Conservation (phyloP, 2,329 filamentous ascomycete genomes). For the Westerdykella aurantiaca region DNA sequence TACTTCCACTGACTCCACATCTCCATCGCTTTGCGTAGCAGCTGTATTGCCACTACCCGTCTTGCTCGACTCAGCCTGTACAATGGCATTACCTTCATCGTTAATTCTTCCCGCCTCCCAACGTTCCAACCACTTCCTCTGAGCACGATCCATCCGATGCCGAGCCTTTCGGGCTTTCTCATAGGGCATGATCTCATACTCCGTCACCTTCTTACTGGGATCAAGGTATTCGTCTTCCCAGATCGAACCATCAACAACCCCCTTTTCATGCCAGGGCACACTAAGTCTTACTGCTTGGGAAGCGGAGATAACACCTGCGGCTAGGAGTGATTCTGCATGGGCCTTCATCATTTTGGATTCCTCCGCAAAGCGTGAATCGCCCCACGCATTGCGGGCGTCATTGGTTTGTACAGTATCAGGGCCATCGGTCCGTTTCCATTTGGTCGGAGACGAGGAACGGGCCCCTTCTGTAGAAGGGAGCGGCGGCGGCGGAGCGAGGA, state of each 20-base stretch:
- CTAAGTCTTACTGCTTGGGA: constrained; percentile 10
- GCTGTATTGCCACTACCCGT: not conserved
- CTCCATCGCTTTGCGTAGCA: not conserved
- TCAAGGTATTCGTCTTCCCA: constrained; percentile 13
- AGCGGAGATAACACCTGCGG: constrained; percentile 7
- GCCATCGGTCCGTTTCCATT: not conserved
- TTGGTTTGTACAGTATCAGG: not conserved
- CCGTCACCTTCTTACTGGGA: constrained; percentile 5
- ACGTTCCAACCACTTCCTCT: constrained; percentile 11
- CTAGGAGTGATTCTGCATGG: constrained; percentile 7
- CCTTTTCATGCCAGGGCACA: constrained; percentile 10
- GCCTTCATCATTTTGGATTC: constrained; percentile 11
- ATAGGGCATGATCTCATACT: constrained; percentile 8
- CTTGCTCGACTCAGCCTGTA: not conserved
- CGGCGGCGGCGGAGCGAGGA: not conserved
- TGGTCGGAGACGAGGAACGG: not conserved
- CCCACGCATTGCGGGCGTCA: constrained; percentile 9
- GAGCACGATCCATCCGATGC: constrained; percentile 9
- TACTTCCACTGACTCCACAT: not conserved
- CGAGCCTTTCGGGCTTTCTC: constrained; percentile 9
- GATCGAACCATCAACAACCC: constrained; percentile 4
- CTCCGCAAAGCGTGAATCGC: constrained; percentile 13
- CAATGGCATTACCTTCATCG: constrained; percentile 9
- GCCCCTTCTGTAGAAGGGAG: not conserved
- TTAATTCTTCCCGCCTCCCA: constrained; percentile 17